Base-by-base conservation (phyloP, 495 filamentous ascomycete species). In the Podospora pseudocomata region DNA sequence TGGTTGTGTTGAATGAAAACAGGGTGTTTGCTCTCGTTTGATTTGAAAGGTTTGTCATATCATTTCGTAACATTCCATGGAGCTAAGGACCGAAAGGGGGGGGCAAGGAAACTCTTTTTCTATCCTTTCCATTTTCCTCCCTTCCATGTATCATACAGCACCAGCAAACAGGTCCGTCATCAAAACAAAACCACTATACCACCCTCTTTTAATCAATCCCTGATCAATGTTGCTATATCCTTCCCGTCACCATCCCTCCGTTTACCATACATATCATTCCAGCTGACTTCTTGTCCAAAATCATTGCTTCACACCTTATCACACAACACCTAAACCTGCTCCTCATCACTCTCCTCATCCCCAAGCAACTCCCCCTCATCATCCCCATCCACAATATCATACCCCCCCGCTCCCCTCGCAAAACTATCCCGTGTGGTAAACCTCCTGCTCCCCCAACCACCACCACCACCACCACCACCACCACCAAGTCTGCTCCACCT, bases 381-480 rank as follows among this genome's bases (percentile, higher is more conserved):
- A 76, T 99, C 95, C 67, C 92, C 89, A 75, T 93, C 92, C 57
- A 96, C 92, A 76, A 90, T 84, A 16, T 88, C 86, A 78, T 97
- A 99, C 75, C 97, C 92, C 6, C 91, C 88, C 63, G 91, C 84
- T 9, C 91, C 90, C 64, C 92, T 88, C 26, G 91, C 90, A 79
- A 98, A 98, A 27, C 89, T 91, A 66, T 89, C 90, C 72, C 96
- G 83, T 28, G 89, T 93, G 34, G 92, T 92, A 78, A 92, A 98
- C 67, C 89, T 87, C 63, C 88, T 49, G 13, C 39, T 2, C 11
- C 39, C 39, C 39, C 39, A 49, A 3, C 39, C 39, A 49, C 39
- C 39, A 49, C 39, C 39, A 49, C 39, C 39, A 49, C 39, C 39
- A 49, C 39, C 13, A 49, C 39, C 39, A 49, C 39, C 13, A 49